Conservation (phyloP, 148 eudicot species). For the Heliosperma pusillum region DNA sequence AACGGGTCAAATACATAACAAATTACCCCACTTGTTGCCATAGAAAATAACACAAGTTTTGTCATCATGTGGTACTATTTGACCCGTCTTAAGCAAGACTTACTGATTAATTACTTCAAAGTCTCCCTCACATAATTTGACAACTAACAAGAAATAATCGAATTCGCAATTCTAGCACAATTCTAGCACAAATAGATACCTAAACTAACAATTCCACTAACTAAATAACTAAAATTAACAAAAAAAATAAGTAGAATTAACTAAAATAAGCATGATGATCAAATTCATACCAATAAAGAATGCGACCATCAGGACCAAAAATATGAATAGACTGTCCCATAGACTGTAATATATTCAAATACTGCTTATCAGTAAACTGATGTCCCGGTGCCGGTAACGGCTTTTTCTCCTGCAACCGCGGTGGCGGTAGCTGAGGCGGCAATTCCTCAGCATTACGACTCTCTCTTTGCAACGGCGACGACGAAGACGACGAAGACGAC, state of each 20-base stretch:
- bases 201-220: too few species aligned
- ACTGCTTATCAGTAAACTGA: conserved; percentile 64
- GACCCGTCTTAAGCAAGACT: too few species aligned
- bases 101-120: too few species aligned
- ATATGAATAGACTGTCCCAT: conserved; percentile 96
- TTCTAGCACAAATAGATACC: too few species aligned
- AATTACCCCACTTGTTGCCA: too few species aligned
- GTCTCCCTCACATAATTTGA: too few species aligned
- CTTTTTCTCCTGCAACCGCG: conserved; percentile 19
- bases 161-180: background rate
- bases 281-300: conserved; percentile 67
- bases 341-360: conserved; percentile 77
- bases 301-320: conserved; percentile 41
- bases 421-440: conserved; percentile 6
- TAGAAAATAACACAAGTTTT: too few species aligned
- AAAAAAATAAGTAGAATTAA: background rate
- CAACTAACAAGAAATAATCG: background rate
- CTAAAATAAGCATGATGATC: background rate
- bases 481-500: conserved; percentile 45
- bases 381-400: conserved; percentile 11
- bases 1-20: too few species aligned
- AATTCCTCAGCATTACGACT: conserved; percentile 31
- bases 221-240: too few species aligned
- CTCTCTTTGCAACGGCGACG: conserved; percentile 72
- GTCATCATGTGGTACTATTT: too few species aligned